These are phyloP conservation scores for Anacardium occidentale DNA, from an alignment of 345 rosid species.

Conservation along the genomic window DNA sequence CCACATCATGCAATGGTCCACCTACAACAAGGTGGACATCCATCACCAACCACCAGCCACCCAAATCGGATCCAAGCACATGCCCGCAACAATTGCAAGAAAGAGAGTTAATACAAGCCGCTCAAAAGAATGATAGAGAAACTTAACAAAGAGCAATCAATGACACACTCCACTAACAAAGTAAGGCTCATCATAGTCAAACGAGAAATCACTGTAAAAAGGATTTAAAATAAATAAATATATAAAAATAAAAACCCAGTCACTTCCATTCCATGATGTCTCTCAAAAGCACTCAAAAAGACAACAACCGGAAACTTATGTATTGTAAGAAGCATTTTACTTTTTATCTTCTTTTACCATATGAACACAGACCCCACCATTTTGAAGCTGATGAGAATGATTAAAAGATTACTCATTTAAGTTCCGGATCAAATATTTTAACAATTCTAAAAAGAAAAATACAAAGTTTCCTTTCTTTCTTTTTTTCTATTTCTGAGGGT, in stretches of 20 bases:
- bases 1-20: constrained; percentile 24
- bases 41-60: constrained; percentile 41
- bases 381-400: constrained; percentile 30
- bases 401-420: constrained; percentile 19
- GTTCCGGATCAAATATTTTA: constrained; percentile 20
- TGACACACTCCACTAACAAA: constrained; percentile 46
- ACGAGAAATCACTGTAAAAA: constrained; percentile 35
- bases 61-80: constrained; percentile 35
- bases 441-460: constrained; percentile 9
- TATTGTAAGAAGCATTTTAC: constrained; percentile 21
- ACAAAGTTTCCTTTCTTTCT: constrained; percentile 1
- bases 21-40: constrained; percentile 31
- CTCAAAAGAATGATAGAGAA: constrained; percentile 22
- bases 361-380: constrained; percentile 29
- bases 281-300: constrained; percentile 28
- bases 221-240: not conserved
- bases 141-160: constrained; percentile 41
- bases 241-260: constrained; percentile 19
- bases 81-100: constrained; percentile 30
- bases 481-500: not conserved
- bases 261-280: constrained; percentile 34
- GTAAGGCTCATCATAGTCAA: constrained; percentile 37
- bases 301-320: constrained; percentile 35
- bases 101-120: constrained; percentile 20
- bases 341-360: constrained; percentile 10